Conservation (phyloP, 352 stramenopile genomes). For the Phytopythium sindhum region DNA sequence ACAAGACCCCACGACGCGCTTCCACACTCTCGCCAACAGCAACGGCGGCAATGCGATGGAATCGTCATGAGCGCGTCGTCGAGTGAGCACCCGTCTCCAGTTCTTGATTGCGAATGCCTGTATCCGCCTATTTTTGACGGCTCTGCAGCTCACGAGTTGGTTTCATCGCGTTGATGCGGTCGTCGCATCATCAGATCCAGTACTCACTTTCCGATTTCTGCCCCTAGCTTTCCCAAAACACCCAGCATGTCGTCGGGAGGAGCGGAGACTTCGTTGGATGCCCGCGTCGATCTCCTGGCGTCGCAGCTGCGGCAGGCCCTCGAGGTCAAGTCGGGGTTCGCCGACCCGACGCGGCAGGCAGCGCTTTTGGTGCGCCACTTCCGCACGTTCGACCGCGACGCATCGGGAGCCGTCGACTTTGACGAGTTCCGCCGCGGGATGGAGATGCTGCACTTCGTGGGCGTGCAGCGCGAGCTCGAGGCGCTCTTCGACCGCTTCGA, state of each 20-base stretch:
- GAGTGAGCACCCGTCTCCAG: background rate
- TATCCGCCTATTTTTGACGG: background rate
- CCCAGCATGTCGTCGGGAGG: background rate
- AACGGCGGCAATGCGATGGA: background rate
- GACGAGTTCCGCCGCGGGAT: conserved; percentile 88
- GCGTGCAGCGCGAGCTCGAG: conserved; percentile 81
- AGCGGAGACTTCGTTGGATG: conserved; percentile 20
- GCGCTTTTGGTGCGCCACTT: conserved; percentile 70
- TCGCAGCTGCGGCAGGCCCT: conserved; percentile 55
- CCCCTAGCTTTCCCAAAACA: background rate
- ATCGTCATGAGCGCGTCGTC: background rate
- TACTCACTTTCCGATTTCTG: background rate
- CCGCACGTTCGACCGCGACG: conserved; percentile 69
- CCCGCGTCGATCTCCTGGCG: conserved; percentile 48
- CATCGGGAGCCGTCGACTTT: conserved; percentile 74
- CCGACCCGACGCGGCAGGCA: conserved; percentile 44
- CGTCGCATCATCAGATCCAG: background rate
- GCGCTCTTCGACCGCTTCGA: conserved; percentile 89
- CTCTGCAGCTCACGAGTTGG: background rate
- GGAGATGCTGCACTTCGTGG: conserved; percentile 86
- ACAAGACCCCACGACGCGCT: conserved; percentile 32
- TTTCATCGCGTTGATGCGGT: background rate
- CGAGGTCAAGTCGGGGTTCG: conserved; percentile 73
- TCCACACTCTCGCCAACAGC: conserved; percentile 33
- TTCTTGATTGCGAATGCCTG: background rate